These are phyloP conservation scores for Debaryomyces prosopidis DNA, from an alignment of 805 yeast genomes.

Conservation along the genomic window DNA sequence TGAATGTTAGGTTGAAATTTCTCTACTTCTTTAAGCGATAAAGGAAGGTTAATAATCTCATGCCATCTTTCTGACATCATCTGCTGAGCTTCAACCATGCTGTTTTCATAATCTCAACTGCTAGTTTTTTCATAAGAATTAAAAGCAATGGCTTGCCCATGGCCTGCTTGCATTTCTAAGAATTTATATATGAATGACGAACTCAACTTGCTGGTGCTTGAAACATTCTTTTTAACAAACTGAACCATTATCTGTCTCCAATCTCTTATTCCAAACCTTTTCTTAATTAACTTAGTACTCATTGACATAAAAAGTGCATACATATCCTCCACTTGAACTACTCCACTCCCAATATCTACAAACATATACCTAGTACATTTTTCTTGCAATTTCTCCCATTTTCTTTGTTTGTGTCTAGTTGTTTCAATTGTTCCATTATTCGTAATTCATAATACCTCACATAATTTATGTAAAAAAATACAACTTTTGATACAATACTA, in stretches of 20 bases:
- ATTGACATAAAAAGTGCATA: not conserved
- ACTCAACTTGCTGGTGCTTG: not conserved
- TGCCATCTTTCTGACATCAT: not conserved
- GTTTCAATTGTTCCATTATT: not conserved
- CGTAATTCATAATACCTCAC: not conserved
- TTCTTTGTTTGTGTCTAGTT: not conserved
- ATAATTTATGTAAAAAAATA: not conserved
- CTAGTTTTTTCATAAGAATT: not conserved
- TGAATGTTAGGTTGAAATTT: too few species aligned
- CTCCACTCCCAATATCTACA: not conserved
- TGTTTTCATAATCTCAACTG: not conserved
- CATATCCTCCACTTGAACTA: not conserved
- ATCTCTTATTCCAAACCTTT: not conserved
- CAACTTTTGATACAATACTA: too few species aligned
- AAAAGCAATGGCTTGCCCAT: not conserved
- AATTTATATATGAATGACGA: not conserved
- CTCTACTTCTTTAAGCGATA: too few species aligned
- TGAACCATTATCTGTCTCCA: slow-evolving; percentile 1
- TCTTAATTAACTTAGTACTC: not conserved
- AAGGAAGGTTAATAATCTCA: not conserved
- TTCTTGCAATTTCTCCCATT: not conserved
- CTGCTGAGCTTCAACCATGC: not conserved
- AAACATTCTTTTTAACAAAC: not conserved
- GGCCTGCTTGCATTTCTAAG: not conserved
- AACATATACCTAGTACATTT: not conserved